Conservation (phyloP, 2,329 filamentous ascomycete genomes). For the Trichophyton mentagrophytes region DNA sequence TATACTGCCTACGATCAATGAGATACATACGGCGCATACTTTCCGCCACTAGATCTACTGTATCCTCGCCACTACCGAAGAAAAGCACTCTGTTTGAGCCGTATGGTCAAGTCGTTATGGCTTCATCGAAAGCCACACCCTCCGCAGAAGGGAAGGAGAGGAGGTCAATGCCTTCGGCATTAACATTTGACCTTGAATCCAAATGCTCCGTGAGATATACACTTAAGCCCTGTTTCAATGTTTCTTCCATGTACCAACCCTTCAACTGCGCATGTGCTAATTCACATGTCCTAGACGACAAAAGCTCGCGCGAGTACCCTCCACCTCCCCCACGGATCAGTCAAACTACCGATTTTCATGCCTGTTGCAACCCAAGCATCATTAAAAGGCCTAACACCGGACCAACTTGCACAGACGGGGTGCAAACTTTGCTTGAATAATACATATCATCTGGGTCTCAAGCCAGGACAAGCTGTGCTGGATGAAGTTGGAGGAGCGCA, state of each 20-base stretch:
- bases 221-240: not conserved
- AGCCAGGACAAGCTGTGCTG: constrained; percentile 81
- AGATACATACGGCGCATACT: not conserved
- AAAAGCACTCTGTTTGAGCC: too few species aligned
- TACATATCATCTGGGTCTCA: constrained; percentile 90
- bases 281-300: constrained; percentile 55
- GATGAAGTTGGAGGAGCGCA: constrained; percentile 85
- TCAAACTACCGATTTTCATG: constrained; percentile 93
- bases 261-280: not conserved
- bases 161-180: constrained; percentile 42
- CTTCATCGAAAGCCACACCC: not conserved
- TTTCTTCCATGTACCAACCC: not conserved
- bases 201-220: constrained; percentile 58
- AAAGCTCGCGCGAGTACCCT: constrained; percentile 83
- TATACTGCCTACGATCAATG: not conserved
- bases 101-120: not conserved
- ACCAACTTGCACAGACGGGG: constrained; percentile 77
- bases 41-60: not conserved
- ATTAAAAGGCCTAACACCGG: constrained; percentile 83
- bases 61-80: not conserved
- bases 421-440: constrained; percentile 94
- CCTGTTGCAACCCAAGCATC: constrained; percentile 95
- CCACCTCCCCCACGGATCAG: constrained; percentile 78
- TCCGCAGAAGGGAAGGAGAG: constrained; percentile 17
- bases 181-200: constrained; percentile 65